Conservation (phyloP, 441 rosid genomes). For the Corymbia calophylla region DNA sequence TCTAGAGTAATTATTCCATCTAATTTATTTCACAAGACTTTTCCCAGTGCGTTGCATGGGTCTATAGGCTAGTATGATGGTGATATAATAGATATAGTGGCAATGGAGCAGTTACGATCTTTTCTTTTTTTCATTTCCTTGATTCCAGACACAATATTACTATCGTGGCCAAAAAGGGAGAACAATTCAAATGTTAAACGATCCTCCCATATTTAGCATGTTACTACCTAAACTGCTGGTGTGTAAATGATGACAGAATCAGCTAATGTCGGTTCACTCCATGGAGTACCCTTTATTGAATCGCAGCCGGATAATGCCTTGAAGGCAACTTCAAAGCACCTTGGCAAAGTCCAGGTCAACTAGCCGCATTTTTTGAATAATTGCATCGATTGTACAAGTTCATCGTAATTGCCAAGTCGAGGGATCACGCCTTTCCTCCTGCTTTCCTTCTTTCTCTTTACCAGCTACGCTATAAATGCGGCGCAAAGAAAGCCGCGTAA, state of each 20-base stretch:
- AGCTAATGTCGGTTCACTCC: neutral
- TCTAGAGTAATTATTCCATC: neutral
- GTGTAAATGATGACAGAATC: too few species aligned
- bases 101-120: neutral
- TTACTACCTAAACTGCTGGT: too few species aligned
- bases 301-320: neutral
- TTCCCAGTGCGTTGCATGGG: too few species aligned
- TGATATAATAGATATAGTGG: neutral
- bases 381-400: neutral
- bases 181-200: neutral
- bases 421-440: neutral
- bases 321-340: neutral
- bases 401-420: neutral
- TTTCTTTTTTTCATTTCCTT: neutral
- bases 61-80: neutral
- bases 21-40: too few species aligned
- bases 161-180: too few species aligned
- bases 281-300: too few species aligned
- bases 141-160: too few species aligned
- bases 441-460: neutral
- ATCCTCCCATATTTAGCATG: too few species aligned
- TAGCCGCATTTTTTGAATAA: neutral
- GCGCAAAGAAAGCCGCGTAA: neutral
- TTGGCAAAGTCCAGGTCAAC: neutral
- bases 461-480: neutral